Conservation (phyloP, 805 yeast genomes). For the Cyberlindnera sargentensis region DNA sequence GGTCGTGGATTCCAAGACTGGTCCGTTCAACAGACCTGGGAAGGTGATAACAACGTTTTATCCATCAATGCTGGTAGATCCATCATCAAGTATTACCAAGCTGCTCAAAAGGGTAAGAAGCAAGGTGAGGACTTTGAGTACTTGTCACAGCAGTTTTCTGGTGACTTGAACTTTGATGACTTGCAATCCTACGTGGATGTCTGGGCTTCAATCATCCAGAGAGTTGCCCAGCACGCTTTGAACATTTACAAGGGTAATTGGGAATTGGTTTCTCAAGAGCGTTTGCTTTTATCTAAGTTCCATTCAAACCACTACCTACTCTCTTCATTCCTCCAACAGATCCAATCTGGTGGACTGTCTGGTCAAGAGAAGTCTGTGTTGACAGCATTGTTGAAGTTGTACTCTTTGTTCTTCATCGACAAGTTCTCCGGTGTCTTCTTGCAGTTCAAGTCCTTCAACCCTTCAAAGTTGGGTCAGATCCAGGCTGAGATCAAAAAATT, state of each 20-base stretch:
- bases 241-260: conserved; percentile 25
- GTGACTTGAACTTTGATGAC: conserved; percentile 18
- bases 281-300: conserved; percentile 32
- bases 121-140: conserved; percentile 24
- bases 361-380: conserved; percentile 40
- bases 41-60: conserved; percentile 88
- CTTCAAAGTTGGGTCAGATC: conserved; percentile 38
- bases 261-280: conserved; percentile 33
- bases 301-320: conserved; percentile 34
- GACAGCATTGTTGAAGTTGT: conserved; percentile 49
- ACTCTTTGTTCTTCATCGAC: conserved; percentile 62
- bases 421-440: conserved; percentile 66
- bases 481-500: conserved; percentile 39
- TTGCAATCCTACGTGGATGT: conserved; percentile 18
- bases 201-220: conserved; percentile 31
- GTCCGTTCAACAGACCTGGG: conserved; percentile 99
- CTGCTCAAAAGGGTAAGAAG: conserved; percentile 29
- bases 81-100: conserved; percentile 35
- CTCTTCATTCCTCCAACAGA: conserved; percentile 25
- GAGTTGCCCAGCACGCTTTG: conserved; percentile 25
- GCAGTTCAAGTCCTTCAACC: conserved; percentile 49
- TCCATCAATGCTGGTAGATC: conserved; percentile 83
- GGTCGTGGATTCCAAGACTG: conserved; percentile 87
- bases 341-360: conserved; percentile 15
- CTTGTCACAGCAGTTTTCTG: conserved; percentile 25